Conservation (phyloP, 2,329 filamentous ascomycete species). For the Botrytis paeoniae region DNA sequence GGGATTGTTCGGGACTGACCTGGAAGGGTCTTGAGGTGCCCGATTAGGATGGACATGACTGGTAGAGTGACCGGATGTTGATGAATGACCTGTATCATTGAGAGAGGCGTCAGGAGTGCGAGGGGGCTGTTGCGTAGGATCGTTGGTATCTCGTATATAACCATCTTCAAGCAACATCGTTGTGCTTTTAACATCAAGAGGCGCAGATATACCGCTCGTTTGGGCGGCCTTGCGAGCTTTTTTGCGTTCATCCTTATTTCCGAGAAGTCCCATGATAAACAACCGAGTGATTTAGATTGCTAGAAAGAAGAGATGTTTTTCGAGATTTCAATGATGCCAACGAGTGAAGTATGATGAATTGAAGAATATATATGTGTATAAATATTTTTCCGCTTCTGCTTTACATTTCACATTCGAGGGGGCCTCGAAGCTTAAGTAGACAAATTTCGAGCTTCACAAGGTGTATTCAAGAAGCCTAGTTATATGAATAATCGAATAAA, state of each 20-base stretch:
- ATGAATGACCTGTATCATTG: not conserved
- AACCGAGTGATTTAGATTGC: not conserved
- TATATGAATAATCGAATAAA: not conserved
- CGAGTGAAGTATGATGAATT: not conserved
- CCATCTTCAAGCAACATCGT: no score
- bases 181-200: no score
- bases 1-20: not conserved
- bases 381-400: not conserved
- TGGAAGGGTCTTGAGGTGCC: not conserved
- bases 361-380: not conserved
- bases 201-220: not conserved
- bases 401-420: not conserved
- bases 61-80: not conserved
- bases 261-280: not conserved
- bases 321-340: not conserved
- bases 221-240: not conserved
- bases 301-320: not conserved
- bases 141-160: no score
- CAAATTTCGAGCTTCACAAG: not conserved
- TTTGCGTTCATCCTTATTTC: not conserved
- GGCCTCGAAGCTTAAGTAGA: not conserved
- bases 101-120: not conserved
- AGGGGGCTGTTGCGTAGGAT: not conserved
- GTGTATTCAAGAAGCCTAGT: not conserved
- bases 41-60: not conserved